These are phyloP conservation scores for Alternaria dauci DNA, from an alignment of 2,329 filamentous ascomycete genomes.

Conservation along the genomic window DNA sequence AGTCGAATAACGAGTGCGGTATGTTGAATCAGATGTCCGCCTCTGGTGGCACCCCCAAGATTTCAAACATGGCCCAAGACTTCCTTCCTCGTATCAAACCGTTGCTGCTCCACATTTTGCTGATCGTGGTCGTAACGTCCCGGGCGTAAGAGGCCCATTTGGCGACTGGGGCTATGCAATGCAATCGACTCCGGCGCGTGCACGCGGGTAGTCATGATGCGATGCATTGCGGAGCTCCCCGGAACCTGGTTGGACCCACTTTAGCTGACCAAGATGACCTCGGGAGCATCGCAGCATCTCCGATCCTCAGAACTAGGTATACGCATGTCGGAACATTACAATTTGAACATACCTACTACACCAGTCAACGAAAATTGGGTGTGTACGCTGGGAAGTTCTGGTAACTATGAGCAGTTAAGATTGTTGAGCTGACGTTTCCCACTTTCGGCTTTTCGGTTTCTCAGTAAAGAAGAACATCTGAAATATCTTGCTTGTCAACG, in stretches of 20 bases:
- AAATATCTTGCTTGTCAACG: too few species aligned
- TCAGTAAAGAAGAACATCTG: too few species aligned
- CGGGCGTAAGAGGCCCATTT: conserved; percentile 4
- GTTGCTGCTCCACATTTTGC: conserved; percentile 21
- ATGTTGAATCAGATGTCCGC: not conserved
- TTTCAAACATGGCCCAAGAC: conserved; percentile 14
- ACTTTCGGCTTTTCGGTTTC: too few species aligned
- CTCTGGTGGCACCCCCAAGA: conserved; percentile 9
- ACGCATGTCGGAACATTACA: not conserved
- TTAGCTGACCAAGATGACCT: not conserved
- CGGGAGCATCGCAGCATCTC: not conserved
- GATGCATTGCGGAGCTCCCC: not conserved
- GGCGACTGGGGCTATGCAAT: conserved; percentile 14
- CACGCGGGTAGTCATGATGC: not conserved
- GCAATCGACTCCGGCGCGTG: not conserved
- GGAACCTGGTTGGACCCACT: not conserved
- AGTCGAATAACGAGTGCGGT: not conserved
- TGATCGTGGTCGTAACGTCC: conserved; percentile 12
- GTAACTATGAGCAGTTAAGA: not conserved
- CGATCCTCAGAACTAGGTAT: not conserved
- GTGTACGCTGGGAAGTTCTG: too few species aligned
- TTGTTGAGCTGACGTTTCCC: not conserved
- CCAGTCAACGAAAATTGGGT: too few species aligned
- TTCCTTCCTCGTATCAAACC: conserved; percentile 21
- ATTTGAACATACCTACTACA: too few species aligned